Percentiles rank a stretch among this genome's conserved stretches.
These are phyloP conservation scores for Talaromyces islandicus DNA, from an alignment of 2,329 filamentous ascomycete species.

Conservation along the genomic window DNA sequence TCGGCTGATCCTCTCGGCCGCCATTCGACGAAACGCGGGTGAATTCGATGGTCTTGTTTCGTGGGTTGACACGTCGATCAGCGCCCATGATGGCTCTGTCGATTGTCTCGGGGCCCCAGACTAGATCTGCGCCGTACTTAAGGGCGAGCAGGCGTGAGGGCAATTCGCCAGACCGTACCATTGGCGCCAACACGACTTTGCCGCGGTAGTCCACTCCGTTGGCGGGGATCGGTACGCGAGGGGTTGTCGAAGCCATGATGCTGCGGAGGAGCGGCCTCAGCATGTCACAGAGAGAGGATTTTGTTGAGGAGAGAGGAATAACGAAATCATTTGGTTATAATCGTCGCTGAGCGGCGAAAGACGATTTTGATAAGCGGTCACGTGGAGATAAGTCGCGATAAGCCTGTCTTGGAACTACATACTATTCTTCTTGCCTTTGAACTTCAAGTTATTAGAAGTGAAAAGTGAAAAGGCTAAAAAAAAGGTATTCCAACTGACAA, in stretches of 20 bases:
- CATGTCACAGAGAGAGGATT: conserved; percentile 23
- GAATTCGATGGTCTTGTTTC: conserved; percentile 78
- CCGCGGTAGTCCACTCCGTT: conserved; percentile 90
- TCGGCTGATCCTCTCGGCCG: conserved; percentile 36
- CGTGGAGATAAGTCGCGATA: conserved; percentile 14
- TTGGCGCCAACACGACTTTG: conserved; percentile 91
- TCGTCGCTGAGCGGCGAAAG: neutral
- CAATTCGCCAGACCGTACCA: conserved; percentile 96
- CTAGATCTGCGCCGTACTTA: conserved; percentile 91
- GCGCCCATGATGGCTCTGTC: conserved; percentile 89
- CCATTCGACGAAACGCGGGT: conserved; percentile 68
- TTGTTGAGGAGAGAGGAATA: neutral
- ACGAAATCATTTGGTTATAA: neutral
- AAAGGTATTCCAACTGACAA: no score
- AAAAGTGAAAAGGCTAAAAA: no score
- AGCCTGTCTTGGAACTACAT: no score
- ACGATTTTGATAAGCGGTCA: conserved; percentile 9
- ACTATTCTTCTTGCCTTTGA: no score
- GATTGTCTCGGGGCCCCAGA: conserved; percentile 96
- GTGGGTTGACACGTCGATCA: conserved; percentile 67
- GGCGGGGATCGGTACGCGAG: conserved; percentile 74
- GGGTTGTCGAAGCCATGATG: conserved; percentile 49
- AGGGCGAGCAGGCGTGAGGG: conserved; percentile 83
- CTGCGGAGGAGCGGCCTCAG: conserved; percentile 39
- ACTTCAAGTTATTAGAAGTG: no score